Conservation (phyloP, 176 grass and related monocot genomes). For the Otatea glauca region DNA sequence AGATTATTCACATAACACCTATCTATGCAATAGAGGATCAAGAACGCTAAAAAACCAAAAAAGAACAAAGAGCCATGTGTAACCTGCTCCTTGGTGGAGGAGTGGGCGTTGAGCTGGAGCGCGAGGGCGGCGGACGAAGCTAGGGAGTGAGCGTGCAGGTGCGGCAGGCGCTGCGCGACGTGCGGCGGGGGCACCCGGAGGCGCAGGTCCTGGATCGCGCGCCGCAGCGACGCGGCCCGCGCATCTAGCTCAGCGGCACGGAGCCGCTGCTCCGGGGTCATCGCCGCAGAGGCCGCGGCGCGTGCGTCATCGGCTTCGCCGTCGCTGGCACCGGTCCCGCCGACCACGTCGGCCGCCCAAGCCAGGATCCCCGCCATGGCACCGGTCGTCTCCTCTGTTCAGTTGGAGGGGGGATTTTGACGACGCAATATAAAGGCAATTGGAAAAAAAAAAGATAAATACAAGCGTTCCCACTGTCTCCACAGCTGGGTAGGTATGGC, state of each 20-base stretch:
- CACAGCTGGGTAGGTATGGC: no score
- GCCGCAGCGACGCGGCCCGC: constrained; percentile 54
- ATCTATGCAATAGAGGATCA: background rate
- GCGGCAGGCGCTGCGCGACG: constrained; percentile 72
- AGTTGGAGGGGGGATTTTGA: no score
- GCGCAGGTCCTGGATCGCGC: constrained; percentile 67
- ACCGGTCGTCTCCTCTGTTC: background rate
- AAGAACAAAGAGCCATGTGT: background rate
- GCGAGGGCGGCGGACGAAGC: constrained; percentile 83
- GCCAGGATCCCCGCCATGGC: constrained; percentile 75
- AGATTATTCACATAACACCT: background rate
- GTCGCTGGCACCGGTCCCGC: constrained; percentile 49
- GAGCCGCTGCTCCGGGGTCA: constrained; percentile 64
- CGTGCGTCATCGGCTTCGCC: constrained; percentile 52
- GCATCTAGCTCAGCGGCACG: constrained; percentile 64
- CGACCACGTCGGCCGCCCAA: constrained; percentile 84
- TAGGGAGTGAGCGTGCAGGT: constrained; percentile 80
- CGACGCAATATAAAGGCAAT: no score
- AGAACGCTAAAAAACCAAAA: background rate
- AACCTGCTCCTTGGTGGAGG: constrained; percentile 78
- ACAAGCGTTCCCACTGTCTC: no score
- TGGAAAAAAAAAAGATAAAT: no score
- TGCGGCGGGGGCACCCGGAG: constrained; percentile 68
- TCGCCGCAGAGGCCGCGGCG: constrained; percentile 49
- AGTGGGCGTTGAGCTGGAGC: constrained; percentile 84